A percentile compares a stretch with the other conserved stretches of the same genome.
phyloP scores from a whole-genome alignment of 257 asterid genomes.

The Paulownia fortunei region DNA sequence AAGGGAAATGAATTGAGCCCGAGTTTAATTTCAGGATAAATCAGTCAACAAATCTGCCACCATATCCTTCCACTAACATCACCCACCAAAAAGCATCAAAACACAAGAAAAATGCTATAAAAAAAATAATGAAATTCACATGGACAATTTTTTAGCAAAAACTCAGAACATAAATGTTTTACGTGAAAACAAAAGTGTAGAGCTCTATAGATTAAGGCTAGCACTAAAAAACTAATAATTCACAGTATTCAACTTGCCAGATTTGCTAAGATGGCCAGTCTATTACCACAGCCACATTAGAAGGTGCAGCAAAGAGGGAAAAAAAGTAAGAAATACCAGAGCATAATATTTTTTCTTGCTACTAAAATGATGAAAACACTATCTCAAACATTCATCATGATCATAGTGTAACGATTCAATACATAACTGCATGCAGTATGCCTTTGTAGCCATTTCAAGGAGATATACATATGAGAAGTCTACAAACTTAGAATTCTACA shows the following conservation, averaged over 20 bases:
- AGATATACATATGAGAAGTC: slow-evolving; percentile 13
- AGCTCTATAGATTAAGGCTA: neutral
- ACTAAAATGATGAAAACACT: neutral
- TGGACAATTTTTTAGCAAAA: neutral
- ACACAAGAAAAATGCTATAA: neutral
- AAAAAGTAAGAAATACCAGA: neutral
- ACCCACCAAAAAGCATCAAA: slow-evolving; percentile 1
- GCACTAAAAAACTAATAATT: neutral
- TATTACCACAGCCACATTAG: slow-evolving; percentile 6
- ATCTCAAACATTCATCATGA: neutral
- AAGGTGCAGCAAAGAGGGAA: slow-evolving; percentile 20
- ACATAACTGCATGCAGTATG: slow-evolving; percentile 11
- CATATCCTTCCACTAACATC: slow-evolving; percentile 14
- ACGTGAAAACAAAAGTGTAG: neutral
- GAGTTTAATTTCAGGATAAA: slow-evolving; percentile 18
- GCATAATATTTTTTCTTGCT: neutral
- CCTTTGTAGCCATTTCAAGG: slow-evolving; percentile 27
- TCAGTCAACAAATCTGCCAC: slow-evolving; percentile 13
- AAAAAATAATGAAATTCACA: neutral
- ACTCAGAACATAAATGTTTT: neutral
- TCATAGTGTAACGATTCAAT: slow-evolving; percentile 18
- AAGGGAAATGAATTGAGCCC: slow-evolving; percentile 2
- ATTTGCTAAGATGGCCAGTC: slow-evolving; percentile 3
- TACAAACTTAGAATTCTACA: neutral
- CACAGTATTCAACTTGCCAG: neutral